Conservation (phyloP, 2,329 filamentous ascomycete genomes). For the Rhynchosporium graminicola region DNA sequence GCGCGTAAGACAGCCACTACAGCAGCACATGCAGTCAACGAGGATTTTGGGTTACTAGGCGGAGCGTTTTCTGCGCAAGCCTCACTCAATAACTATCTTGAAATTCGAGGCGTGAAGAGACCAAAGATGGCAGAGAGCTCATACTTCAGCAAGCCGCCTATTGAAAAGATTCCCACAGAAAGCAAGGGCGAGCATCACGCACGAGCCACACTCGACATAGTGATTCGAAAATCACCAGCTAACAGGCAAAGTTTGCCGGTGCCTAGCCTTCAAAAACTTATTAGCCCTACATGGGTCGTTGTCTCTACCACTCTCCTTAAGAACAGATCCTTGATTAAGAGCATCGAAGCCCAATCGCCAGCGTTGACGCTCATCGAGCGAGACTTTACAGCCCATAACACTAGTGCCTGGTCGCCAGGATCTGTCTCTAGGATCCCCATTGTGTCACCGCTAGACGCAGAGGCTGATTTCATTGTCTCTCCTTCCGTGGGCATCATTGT, state of each 20-base stretch:
- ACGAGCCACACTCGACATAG: background rate
- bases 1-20: background rate
- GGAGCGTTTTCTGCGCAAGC: conserved; percentile 44
- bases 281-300: conserved; percentile 47
- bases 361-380: conserved; percentile 58
- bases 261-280: conserved; percentile 24
- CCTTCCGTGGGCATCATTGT: conserved; percentile 68
- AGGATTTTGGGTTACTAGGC: conserved; percentile 21
- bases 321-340: conserved; percentile 50
- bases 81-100: conserved; percentile 53
- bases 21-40: background rate
- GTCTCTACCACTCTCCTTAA: conserved; percentile 50
- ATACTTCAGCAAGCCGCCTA: conserved; percentile 31
- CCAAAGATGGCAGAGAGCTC: conserved; percentile 35
- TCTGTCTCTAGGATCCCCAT: conserved; percentile 42
- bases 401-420: conserved; percentile 40
- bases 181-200: background rate
- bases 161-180: background rate
- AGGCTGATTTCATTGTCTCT: conserved; percentile 75
- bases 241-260: conserved; percentile 24
- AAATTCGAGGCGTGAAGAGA: conserved; percentile 45
- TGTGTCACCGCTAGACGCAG: conserved; percentile 47
- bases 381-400: conserved; percentile 52
- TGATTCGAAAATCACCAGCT: conserved; percentile 24
- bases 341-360: conserved; percentile 52